These are phyloP conservation scores for Meyerozyma sp. DNA, from an alignment of 1,139 yeast species.

Conservation along the genomic window DNA sequence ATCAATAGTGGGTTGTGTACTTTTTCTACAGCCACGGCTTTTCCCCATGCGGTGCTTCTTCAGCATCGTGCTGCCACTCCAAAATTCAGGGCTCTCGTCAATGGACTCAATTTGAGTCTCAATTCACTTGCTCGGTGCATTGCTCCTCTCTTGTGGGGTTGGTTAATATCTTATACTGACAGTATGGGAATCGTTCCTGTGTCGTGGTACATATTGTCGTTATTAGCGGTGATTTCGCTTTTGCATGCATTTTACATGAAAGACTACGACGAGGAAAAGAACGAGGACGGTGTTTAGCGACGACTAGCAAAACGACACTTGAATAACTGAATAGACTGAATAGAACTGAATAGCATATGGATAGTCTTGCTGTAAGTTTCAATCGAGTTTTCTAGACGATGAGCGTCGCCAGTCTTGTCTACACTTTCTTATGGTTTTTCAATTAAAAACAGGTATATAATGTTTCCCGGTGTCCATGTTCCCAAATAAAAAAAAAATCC, in stretches of 20 bases:
- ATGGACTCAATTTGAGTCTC: conserved; percentile 45
- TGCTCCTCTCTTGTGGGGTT: conserved; percentile 59
- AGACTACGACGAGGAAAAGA: conserved; percentile 23
- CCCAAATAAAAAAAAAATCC: conserved; percentile 1
- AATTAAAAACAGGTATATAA: background rate
- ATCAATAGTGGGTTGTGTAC: conserved; percentile 15
- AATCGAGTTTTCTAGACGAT: too few species aligned
- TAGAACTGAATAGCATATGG: too few species aligned
- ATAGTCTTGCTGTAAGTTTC: too few species aligned
- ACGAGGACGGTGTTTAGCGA: too few species aligned
- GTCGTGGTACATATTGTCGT: conserved; percentile 45
- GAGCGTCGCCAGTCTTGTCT: too few species aligned
- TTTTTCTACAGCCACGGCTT: conserved; percentile 26
- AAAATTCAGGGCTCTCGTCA: conserved; percentile 45
- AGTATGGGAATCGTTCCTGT: conserved; percentile 38
- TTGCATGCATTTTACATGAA: conserved; percentile 28
- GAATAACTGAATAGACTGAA: too few species aligned
- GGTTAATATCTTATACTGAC: conserved; percentile 46
- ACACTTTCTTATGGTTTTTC: background rate
- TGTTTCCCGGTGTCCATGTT: conserved; percentile 1
- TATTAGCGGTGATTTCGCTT: conserved; percentile 27
- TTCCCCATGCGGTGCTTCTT: conserved; percentile 39
- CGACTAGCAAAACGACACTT: too few species aligned
- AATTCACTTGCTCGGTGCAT: conserved; percentile 52
- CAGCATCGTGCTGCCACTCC: conserved; percentile 46